Base-by-base conservation (phyloP, 495 filamentous ascomycete genomes). In the Tuber microsphaerosporum region DNA sequence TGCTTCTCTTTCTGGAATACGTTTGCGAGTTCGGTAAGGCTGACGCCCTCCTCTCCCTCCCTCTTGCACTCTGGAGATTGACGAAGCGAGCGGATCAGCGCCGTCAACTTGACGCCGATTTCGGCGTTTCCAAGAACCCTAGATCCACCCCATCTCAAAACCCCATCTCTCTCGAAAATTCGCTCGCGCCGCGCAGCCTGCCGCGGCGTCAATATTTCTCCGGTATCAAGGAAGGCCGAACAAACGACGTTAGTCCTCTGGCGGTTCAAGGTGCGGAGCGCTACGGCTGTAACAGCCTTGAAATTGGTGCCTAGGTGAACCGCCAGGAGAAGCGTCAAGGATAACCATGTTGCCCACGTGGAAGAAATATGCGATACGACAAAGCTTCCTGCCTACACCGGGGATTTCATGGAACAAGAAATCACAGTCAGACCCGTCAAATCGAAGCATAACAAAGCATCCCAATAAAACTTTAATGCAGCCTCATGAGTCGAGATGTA, bases 191-290 rank as follows among this genome's bases (percentile, higher is more conserved):
- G 75, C 12, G 92, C 85, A 4, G 92, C 89, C 78, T 93, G 85
- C 26, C 86, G 85, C 0, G 93, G 94, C 0, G 84, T 86, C 22
- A 92, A 86, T 41, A 91, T 80, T 41, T 46, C 72, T 34, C 86
- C 88, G 7, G 82, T 83, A 20, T 86, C 84, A 12, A 90, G 79
- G 56, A 91, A 86, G 22, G 88, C 84, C 31, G 90, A 90, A 77
- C 94, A 89, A 42, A 94, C 87, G 65, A 99, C 89, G 79, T 91
- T 94, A 1, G 94, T 90, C 37, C 94, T 88, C 83, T 97, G 94
- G 45, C 92, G 86, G 85, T 97, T 97, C 22, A 97, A 86, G n/a
- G 89, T 93, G 22, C 88, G 88, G 89, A 97, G 92, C 82, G 89
- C 89, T 17, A 98, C 94, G 68, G 92, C 86, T 76, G 90, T 88